A percentile compares a stretch with the other conserved stretches of the same genome.
These are phyloP conservation scores for Balamuthia mandrillaris DNA, from an alignment of 208 protist species.

Conservation along the genomic window DNA sequence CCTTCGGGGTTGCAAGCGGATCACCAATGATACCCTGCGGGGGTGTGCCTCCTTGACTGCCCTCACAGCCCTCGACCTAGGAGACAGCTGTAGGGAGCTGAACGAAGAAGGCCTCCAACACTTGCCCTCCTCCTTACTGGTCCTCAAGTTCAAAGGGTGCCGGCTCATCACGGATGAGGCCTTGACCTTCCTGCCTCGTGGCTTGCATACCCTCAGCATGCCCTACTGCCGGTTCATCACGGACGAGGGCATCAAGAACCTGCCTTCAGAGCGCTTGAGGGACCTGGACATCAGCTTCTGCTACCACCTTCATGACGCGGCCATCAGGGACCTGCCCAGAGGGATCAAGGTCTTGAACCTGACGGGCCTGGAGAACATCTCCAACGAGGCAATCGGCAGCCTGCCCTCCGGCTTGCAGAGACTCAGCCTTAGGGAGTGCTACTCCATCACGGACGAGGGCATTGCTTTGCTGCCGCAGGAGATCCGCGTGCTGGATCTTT, in stretches of 20 bases:
- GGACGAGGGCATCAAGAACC: not conserved
- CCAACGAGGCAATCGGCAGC: not conserved
- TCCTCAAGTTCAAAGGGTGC: no score
- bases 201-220: not conserved
- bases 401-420: not conserved
- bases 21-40: no score
- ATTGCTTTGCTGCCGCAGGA: not conserved
- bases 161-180: no score
- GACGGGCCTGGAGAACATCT: not conserved
- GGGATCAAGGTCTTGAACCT: not conserved
- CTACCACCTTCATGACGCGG: not conserved
- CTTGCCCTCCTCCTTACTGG: no score
- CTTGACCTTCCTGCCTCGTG: no score
- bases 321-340: not conserved
- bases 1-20: no score
- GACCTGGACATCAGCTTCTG: not conserved
- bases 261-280: no score
- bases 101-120: no score
- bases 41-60: no score
- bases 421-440: not conserved
- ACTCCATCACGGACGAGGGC: not conserved
- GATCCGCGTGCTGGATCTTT: no score
- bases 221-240: constrained; percentile 5
- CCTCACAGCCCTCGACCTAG: no score
- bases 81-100: no score